A percentile compares a stretch with the other conserved stretches of the same genome.
Conservation (phyloP, 164 flowering plant genomes). For the Litsea cubeba region DNA sequence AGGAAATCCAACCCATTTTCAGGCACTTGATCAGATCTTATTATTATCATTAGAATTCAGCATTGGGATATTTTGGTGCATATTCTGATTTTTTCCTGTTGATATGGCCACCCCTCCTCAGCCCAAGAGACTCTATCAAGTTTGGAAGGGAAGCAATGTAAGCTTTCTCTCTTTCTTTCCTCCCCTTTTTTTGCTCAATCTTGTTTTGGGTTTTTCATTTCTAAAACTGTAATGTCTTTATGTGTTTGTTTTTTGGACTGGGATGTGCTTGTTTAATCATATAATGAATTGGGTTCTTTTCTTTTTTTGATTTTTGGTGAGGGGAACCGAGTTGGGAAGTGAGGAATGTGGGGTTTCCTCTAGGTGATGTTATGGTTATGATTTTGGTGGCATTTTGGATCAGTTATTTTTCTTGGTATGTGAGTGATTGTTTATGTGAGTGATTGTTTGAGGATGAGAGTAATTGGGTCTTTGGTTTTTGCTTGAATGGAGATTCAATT, state of each 20-base stretch:
- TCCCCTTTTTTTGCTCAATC: not conserved
- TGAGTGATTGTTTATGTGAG: not conserved
- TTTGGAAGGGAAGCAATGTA: conserved; percentile 15
- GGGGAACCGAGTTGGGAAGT: not conserved
- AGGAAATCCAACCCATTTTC: not conserved
- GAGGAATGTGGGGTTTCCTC: not conserved
- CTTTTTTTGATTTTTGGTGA: not conserved
- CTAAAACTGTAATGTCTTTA: not conserved
- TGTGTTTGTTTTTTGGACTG: not conserved
- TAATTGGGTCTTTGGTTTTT: not conserved
- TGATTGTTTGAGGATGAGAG: not conserved
- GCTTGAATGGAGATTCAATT: not conserved
- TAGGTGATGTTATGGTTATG: not conserved
- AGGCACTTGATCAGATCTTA: not conserved
- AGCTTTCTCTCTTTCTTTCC: not conserved
- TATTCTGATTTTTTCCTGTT: not conserved
- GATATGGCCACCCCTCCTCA: conserved; percentile 6
- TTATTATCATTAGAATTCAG: not conserved
- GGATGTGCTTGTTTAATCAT: not conserved
- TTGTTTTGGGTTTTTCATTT: not conserved
- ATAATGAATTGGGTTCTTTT: not conserved
- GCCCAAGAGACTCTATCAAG: conserved; percentile 11
- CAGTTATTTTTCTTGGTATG: not conserved
- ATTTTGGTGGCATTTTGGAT: too few relatives aligned
- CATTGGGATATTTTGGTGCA: not conserved